phyloP scores from a whole-genome alignment of 2,329 filamentous ascomycete species.

The Mariannaea sp. region DNA sequence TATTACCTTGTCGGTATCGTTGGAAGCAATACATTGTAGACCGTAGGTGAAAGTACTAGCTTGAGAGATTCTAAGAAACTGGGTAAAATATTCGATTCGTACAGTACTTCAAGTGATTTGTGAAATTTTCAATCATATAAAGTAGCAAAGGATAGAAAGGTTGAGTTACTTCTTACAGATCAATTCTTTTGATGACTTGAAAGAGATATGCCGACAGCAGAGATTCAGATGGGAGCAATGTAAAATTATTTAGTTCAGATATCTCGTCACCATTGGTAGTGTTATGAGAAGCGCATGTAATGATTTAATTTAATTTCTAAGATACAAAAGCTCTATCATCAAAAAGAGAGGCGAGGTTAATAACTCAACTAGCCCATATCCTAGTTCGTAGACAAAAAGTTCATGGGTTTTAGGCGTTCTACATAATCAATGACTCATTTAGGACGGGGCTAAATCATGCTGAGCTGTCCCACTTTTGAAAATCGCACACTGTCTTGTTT shows the following conservation, averaged over 20 bases:
- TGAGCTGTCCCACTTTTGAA: neutral
- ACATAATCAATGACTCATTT: neutral
- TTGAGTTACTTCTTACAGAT: no score
- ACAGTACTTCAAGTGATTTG: no score
- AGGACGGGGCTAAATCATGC: neutral
- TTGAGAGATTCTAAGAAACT: no score
- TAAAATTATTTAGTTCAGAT: no score
- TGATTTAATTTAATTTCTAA: neutral
- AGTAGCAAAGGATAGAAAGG: no score
- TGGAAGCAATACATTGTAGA: no score
- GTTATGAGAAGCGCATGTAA: neutral
- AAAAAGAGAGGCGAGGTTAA: neutral
- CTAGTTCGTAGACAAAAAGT: neutral
- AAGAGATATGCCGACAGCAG: neutral
- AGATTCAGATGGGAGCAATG: no score
- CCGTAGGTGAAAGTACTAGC: no score
- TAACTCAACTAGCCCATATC: neutral
- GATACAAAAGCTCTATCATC: neutral
- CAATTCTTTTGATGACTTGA: slow-evolving; percentile 1
- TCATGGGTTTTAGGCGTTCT: no score
- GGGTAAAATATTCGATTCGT: no score
- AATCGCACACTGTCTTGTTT: neutral
- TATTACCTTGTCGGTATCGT: no score
- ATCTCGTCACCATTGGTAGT: neutral
- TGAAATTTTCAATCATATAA: no score